These are phyloP conservation scores for Ophiosphaerella narmari DNA, from an alignment of 2,329 filamentous ascomycete genomes.

Conservation along the genomic window DNA sequence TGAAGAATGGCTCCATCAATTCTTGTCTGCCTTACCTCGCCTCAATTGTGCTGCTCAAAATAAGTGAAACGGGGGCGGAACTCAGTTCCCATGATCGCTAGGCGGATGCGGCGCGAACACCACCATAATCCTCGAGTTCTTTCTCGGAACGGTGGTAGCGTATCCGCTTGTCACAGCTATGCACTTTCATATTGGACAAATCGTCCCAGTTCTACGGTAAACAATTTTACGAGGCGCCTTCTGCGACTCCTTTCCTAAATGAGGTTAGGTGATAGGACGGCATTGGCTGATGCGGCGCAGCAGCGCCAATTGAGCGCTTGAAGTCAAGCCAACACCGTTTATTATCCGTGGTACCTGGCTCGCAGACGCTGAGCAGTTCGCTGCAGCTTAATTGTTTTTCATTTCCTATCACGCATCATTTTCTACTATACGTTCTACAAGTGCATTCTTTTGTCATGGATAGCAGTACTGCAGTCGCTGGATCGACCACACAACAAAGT, in stretches of 20 bases:
- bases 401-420: neutral
- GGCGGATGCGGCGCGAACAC: neutral
- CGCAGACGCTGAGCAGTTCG: neutral
- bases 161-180: neutral
- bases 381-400: neutral
- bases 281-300: constrained; percentile 9
- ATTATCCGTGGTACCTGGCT: neutral
- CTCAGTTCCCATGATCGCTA: too few species aligned
- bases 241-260: neutral
- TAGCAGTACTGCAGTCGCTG: neutral
- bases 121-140: neutral
- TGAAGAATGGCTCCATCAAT: too few species aligned
- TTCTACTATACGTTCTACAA: neutral
- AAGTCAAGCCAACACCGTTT: neutral
- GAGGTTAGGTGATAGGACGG: neutral
- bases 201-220: neutral
- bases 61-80: too few species aligned
- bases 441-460: neutral
- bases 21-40: too few species aligned
- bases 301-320: constrained; percentile 4
- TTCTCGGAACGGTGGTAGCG: neutral
- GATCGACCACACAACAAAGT: neutral
- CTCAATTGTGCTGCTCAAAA: too few species aligned
- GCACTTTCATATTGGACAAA: neutral
- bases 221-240: neutral